Percentiles rank a stretch among this genome's conserved stretches.
phyloP scores from a whole-genome alignment of 2,329 filamentous ascomycete species.

The Drechslerella dactyloides region DNA sequence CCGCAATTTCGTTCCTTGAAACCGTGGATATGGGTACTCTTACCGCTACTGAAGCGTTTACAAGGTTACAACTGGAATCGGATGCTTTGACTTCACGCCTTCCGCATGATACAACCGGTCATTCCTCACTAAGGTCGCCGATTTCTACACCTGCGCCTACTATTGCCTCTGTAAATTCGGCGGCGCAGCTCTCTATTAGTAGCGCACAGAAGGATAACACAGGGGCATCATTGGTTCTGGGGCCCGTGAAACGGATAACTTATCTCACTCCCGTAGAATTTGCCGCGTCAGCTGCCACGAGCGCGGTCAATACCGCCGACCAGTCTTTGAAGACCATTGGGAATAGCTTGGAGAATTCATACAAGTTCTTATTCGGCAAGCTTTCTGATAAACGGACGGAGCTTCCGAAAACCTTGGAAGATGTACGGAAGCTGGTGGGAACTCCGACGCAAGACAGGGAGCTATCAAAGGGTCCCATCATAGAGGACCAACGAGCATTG shows the following conservation, averaged over 20 bases:
- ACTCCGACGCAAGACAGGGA: slow-evolving; percentile 65
- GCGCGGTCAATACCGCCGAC: slow-evolving; percentile 76
- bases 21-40: slow-evolving; percentile 92
- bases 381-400: slow-evolving; percentile 71
- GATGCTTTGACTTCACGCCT: background rate
- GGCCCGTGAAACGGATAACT: slow-evolving; percentile 36
- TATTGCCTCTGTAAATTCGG: slow-evolving; percentile 16
- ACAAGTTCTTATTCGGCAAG: slow-evolving; percentile 89
- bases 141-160: background rate
- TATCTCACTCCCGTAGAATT: slow-evolving; percentile 54
- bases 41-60: slow-evolving; percentile 53
- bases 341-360: slow-evolving; percentile 86
- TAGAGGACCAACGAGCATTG: background rate
- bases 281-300: slow-evolving; percentile 51
- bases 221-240: background rate
- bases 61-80: background rate
- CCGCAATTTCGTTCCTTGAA: slow-evolving; percentile 89
- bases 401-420: slow-evolving; percentile 85
- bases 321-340: slow-evolving; percentile 91
- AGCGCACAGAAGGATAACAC: slow-evolving; percentile 1
- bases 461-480: background rate
- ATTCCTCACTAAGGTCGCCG: background rate
- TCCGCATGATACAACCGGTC: background rate
- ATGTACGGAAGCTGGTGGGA: slow-evolving; percentile 85
- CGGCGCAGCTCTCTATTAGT: background rate